Conservation (phyloP, 2,329 filamentous ascomycete genomes). For the Sporothrix phasma region DNA sequence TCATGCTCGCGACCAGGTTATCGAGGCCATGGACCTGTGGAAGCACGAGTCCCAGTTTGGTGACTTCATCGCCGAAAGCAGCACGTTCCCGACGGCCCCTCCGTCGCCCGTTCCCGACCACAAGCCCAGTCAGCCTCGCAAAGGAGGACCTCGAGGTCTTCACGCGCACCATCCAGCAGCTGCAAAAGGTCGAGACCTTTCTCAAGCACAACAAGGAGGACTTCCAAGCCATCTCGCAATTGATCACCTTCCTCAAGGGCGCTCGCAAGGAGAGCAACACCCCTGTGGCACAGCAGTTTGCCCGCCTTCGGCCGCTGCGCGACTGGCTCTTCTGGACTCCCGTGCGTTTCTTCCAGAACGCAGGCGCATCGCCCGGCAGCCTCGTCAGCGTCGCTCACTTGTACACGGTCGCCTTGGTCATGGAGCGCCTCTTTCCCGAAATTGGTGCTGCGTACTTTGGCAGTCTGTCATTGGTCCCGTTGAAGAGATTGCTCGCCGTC, state of each 20-base stretch:
- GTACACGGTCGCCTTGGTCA: conserved; percentile 75
- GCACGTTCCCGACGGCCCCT: conserved; percentile 59
- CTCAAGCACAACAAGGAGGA: conserved; percentile 62
- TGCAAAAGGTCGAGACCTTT: conserved; percentile 58
- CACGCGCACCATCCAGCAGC: conserved; percentile 54
- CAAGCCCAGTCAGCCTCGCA: conserved; percentile 51
- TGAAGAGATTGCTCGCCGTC: conserved; percentile 72
- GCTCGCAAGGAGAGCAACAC: conserved; percentile 60
- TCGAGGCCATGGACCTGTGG: conserved; percentile 86
- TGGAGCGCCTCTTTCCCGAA: conserved; percentile 87
- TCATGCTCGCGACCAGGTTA: conserved; percentile 46
- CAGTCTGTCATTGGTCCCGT: conserved; percentile 66
- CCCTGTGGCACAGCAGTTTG: conserved; percentile 73
- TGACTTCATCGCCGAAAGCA: conserved; percentile 72
- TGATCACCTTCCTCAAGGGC: conserved; percentile 63
- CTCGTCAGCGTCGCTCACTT: conserved; percentile 82
- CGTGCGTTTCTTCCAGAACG: conserved; percentile 68
- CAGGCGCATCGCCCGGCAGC: conserved; percentile 63
- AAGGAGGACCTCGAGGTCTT: conserved; percentile 63
- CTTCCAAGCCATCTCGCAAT: conserved; percentile 55
- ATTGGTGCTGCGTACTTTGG: conserved; percentile 84
- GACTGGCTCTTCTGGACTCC: conserved; percentile 97
- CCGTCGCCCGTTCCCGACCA: conserved; percentile 52
- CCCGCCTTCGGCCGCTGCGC: conserved; percentile 75
- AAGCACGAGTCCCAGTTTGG: conserved; percentile 80